These are phyloP conservation scores for Gossypium trilobum DNA, from an alignment of 441 rosid species.

Conservation along the genomic window DNA sequence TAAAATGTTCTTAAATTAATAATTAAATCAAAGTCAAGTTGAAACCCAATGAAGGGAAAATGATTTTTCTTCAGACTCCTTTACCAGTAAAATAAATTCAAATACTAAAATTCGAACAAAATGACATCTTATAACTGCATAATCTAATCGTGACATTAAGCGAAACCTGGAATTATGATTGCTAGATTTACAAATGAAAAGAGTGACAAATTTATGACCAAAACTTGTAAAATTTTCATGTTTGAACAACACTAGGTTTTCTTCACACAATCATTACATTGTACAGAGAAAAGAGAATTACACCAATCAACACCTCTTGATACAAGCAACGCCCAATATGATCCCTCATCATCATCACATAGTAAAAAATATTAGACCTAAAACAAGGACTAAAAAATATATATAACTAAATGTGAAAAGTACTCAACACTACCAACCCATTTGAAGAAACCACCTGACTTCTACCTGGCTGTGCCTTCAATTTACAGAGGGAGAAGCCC, in stretches of 20 bases:
- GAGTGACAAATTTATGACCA: not conserved
- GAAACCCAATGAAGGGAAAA: no score
- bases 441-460: conserved; percentile 17
- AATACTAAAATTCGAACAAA: no score
- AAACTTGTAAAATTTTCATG: conserved; percentile 20
- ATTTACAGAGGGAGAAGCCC: conserved; percentile 35
- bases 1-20: no score
- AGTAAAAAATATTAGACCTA: conserved; percentile 22
- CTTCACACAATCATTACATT: conserved; percentile 36
- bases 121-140: no score
- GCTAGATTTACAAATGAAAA: not conserved
- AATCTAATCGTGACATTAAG: no score
- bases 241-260: conserved; percentile 24
- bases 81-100: no score
- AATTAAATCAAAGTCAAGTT: no score
- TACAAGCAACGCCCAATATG: conserved; percentile 33
- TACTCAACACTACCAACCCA: conserved; percentile 32
- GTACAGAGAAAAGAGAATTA: conserved; percentile 30
- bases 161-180: no score
- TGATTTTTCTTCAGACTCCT: no score
- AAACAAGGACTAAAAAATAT: conserved; percentile 16
- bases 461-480: conserved; percentile 31
- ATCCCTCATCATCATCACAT: conserved; percentile 32
- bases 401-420: conserved; percentile 23
- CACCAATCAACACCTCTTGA: conserved; percentile 39